Evolutionary conservation across 176 grass and related monocot genomes (phyloP).

Genomic region (Eleusine coracana): DNA sequence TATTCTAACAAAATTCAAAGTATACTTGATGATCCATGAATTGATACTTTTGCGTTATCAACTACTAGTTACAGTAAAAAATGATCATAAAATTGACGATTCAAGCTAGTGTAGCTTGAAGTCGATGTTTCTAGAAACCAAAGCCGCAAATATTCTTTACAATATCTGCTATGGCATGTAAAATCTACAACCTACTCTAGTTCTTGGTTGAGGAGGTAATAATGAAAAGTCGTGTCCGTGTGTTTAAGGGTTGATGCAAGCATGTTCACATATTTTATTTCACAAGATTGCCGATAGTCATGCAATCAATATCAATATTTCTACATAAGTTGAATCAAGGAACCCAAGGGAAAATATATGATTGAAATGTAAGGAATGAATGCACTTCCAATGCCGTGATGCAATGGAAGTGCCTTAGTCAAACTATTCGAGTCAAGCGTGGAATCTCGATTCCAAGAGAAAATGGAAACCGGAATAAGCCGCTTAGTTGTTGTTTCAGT

Average conservation of each 20-base stretch:
- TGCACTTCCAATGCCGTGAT: neutral
- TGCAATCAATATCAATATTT: neutral
- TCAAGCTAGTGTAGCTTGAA: constrained; percentile 5
- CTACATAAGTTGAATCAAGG: neutral
- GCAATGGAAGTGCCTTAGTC: neutral
- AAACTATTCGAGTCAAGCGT: neutral
- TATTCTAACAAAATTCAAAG: neutral
- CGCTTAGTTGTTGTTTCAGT: neutral
- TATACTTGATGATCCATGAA: neutral
- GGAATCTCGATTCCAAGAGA: neutral
- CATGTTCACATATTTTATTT: neutral
- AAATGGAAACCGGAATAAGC: neutral
- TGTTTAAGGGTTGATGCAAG: neutral
- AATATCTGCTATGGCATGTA: neutral
- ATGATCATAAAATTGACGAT: neutral
- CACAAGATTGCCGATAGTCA: neutral
- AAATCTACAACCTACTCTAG: neutral
- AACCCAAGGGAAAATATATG: too few relatives aligned
- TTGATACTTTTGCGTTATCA: neutral
- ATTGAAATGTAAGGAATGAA: neutral
- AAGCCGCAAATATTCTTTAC: neutral
- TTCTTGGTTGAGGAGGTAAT: neutral
- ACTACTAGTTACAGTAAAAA: neutral
- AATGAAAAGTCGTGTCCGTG: neutral
- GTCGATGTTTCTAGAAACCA: neutral